Evolutionary conservation across 192 early-diverging fungal species (phyloP), one percentile per base, ranked within the genome.

Genomic region (Dimargaris cristalligena): DNA sequence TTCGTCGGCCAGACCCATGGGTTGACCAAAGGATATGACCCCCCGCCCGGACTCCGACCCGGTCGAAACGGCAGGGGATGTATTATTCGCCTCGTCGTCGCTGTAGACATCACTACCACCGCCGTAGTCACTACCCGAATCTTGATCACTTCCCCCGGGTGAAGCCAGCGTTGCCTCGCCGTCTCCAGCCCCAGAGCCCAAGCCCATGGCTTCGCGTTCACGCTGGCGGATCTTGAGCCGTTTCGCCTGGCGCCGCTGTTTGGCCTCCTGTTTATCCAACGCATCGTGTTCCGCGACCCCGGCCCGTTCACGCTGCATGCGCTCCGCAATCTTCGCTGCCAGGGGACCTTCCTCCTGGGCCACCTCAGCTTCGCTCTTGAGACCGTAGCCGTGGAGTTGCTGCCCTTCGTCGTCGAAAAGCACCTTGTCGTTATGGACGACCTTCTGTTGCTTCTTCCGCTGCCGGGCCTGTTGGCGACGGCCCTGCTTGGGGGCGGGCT

Each of bases 361-460:
- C 26, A 81, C 81, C 32, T 76, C 77, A n/a, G n/a, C n/a, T 56
- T 94, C 84, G 47, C 82, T 75, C 68, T 92, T 76, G 52, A 99
- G 69, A 69, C 86, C 78, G 60, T 91, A 90, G 11, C 84, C 60
- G 58, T 81, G 76, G 16, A 66, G 69, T 34, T 83, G 83, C 26
- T 84, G 81, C 54, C 95, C 95, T 4, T 95, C 91, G 60, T 99
- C 95, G 74, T 97, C 91, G 72, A 95, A 99, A 46, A 91, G 64
- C 10, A 94, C 58, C 63, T 85, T 88, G 41, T 85, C 71, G 64
- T 74, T 79, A 33, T 82, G 77, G 49, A 74, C 68, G 59, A 80
- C 80, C 69, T 92, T 87, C 67, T 83, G 64, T 31, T 74, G 69
- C 67, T 92, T 90, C 45, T 89, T 73, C 62, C 73, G 79, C 31